Base-by-base conservation (phyloP, 1,284 basidiomycete genomes). In the Heterobasidion parviporum region DNA sequence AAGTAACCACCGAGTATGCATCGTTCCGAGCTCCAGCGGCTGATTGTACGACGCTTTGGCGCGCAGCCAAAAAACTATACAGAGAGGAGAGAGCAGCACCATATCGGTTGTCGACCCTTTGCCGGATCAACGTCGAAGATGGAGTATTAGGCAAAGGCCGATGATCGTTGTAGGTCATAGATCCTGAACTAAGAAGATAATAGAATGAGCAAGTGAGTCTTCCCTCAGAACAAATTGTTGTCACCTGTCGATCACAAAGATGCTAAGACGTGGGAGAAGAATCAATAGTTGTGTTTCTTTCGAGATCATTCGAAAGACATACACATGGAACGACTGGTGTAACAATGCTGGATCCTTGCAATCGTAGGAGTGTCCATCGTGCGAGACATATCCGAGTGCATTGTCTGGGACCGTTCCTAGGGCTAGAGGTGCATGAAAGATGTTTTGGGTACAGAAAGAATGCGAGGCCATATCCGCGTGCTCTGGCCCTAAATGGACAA, bases 271-370 rank as follows among this genome's bases (percentile, higher is more conserved):
- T 43, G 34, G 18, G 32, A 8, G 36, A 57, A 9, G 32, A 48
- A 9, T n/a, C 44, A 26, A 35, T 20, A 9, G 12, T 34, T 41
- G 33, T 1, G 54, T 43, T 33, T 35, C 34, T 12, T 8, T 8
- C 16, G 32, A 9, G 32, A 44, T n/a, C 15, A 16, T 52, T 26
- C 26, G 26, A 26, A 26, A 15, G 6, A 71, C 80, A 14, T 66
- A 84, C 82, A 85, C 76, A 59, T 85, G 83, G 63, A 80, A 83
- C 0, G 80, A 71, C 59, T 80, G 78, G 44, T 78, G 78, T 64
- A 80, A 64, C 2, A 76, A 70, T 1, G 72, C 70, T 0, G 83
- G 83, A 64, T 83, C 83, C 54, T 71, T 73, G 65, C 83, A 85
- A 2, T 63, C 55, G 61, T 81, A 85, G 5, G 72, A 63, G 61